Percentiles rank a stretch among this genome's conserved stretches.
Evolutionary conservation across 441 rosid species (phyloP).

Genomic region (Croton laevigatus): DNA sequence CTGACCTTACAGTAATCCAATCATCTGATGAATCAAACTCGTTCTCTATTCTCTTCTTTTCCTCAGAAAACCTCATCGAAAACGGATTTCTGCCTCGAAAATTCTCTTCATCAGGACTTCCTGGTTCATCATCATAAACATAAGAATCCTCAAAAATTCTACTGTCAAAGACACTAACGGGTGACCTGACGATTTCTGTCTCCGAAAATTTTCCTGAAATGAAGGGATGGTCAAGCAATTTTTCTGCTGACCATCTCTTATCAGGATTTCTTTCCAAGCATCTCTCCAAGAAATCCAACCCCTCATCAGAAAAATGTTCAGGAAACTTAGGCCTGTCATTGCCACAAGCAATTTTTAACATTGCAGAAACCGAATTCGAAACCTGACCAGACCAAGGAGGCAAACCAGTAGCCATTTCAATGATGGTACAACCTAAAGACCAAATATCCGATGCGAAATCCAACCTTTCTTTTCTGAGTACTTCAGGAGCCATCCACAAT

Average conservation of each 20-base stretch:
- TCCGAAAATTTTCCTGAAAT: conserved; percentile 9
- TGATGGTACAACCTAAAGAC: conserved; percentile 37
- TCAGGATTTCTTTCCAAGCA: conserved; percentile 34
- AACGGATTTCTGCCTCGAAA: conserved; percentile 21
- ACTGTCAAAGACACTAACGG: conserved; percentile 28
- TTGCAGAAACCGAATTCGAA: conserved; percentile 27
- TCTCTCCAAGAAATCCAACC: conserved; percentile 28
- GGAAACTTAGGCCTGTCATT: conserved; percentile 31
- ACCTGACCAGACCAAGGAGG: conserved; percentile 30
- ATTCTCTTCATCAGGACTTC: not conserved
- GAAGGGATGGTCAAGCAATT: conserved; percentile 35
- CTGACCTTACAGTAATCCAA: conserved; percentile 42
- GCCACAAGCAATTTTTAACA: conserved; percentile 33
- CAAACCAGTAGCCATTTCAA: conserved; percentile 42
- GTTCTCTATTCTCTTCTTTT: not conserved
- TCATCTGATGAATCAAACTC: conserved; percentile 21
- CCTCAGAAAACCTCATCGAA: conserved; percentile 3
- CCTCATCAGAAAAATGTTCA: conserved; percentile 21
- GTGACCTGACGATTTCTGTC: conserved; percentile 18
- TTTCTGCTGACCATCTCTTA: conserved; percentile 29
- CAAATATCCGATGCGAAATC: conserved; percentile 36
- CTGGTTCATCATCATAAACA: conserved; percentile 20
- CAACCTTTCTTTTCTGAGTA: conserved; percentile 30
- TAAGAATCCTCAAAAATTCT: conserved; percentile 11
- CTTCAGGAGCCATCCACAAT: conserved; percentile 45